Base-by-base conservation (phyloP, 1,284 basidiomycete genomes). In the Apiotrichum gamsii region DNA sequence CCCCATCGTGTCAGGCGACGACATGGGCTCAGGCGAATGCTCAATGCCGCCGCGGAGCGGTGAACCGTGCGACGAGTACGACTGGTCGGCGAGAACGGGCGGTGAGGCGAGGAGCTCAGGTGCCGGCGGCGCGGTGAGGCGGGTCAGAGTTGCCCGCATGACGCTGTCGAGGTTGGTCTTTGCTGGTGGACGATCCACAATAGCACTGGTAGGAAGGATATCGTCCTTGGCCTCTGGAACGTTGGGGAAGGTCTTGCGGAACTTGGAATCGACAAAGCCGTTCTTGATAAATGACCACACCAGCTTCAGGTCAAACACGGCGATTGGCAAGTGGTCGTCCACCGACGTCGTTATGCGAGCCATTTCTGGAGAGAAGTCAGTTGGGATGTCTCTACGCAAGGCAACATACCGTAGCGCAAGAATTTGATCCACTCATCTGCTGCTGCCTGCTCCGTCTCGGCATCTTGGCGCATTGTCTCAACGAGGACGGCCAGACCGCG, bases 261-360 rank as follows among this genome's bases (percentile, higher is more conserved):
- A 56, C 3, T 49, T 50, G 0, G 61, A 60, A 14, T 49, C 28
- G 14, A 61, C 45, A 23, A 70, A 69, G 5, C 65, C 65, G 35
- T 63, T 59, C 29, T 56, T 49, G 56, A 68, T 51, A 47, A 64
- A 70, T 9, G 67, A 60, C 68, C 68, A 70, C 3, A 62, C 60
- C 11, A 61, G 57, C 46, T 70, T 70, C 34, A 67, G 48, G 47
- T 70, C 68, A 47, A 65, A 46, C 1, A 47, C 54, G 3, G 61
- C 56, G 2, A 43, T 19, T 1, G 61, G 60, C 4, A 58, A 43
- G 1, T 28, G 15, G 14, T 54, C 52, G 38, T 54, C 53, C 0
- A 30, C 21, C 10, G 20, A 15, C 1, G 43, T 37, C 0, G 36
- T 29, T 10, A 34, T 28, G 24, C 49, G 46, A 4, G 33, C 20